Evolutionary conservation across 768 basidiomycete genomes (phyloP), one percentile per base, ranked within the genome.

Genomic region (Artomyces pyxidatus): DNA sequence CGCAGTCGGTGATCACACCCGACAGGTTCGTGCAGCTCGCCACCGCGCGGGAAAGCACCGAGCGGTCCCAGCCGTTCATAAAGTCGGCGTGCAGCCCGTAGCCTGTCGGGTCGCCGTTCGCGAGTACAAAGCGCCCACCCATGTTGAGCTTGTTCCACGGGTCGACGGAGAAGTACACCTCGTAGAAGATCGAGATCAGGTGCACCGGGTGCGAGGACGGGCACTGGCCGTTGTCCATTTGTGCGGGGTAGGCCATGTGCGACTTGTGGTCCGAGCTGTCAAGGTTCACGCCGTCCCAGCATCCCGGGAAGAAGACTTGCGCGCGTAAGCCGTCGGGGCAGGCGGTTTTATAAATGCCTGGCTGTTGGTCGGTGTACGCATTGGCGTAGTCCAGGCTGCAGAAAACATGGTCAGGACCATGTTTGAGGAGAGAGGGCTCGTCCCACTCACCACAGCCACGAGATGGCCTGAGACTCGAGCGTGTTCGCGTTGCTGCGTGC

Each of bases 31-130:
- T 60, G 41, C 66, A 67, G 16, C 53, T 42, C 44, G 68, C 60
- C 42, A 74, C 56, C 6, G 71, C 73, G 14, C 49, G 49, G 44
- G 61, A 60, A 10, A 76, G 65, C 9, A 71, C 56, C 11, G 58
- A 61, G 1, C 57, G 50, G 42, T 70, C 64, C 73, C 73, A 74
- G 5, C 74, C 70, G 48, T 67, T 68, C 45, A 61, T 59, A 54
- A 65, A 69, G 49, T 69, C 67, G 9, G 64, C 65, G 49, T 65
- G 63, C 38, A 64, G 58, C 23, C 70, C 71, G 51, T 68, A 68
- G 6, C 71, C 71, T 4, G 70, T 71, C 3, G 69, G 63, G 52
- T 75, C 73, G 37, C 68, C 70, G 49, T 67, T 65, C 17, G 73
- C 63, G 32, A 67, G 65, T 45, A 69, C 67, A 45, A 67, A 65